Evolutionary conservation across 2,329 filamentous ascomycete species (phyloP), one percentile per base, ranked within the genome.

Genomic region (Neofusicoccum parvum): DNA sequence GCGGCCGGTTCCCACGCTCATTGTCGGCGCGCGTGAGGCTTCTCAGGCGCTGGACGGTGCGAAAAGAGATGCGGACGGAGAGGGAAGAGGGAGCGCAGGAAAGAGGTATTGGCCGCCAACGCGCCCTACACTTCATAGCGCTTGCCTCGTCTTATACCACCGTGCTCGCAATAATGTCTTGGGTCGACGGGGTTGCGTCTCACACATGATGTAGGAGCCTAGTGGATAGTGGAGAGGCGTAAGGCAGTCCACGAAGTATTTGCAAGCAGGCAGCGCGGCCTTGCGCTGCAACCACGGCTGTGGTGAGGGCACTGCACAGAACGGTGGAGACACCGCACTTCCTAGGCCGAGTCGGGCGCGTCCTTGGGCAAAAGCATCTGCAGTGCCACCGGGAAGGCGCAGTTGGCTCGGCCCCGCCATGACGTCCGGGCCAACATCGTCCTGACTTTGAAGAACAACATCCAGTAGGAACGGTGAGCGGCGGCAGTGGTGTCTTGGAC

Each of bases 121-220:
- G 17, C 48, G 43, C 10, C 43, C 23, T 46, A 15, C 5, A 7
- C 3, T 23, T 7, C 9, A 37, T 48, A 10, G 56, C 32, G 23
- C 56, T 32, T 60, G 43, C 56, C 41, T 15, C 12, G 37, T 60
- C 56, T 60, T 60, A 60, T 60, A 60, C n/a, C n/a, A 32, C 20
- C 23, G 7, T 34, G 20, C 32, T 45, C 20, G 54, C 41, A 60
- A 32, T 34, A 15, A 32, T 37, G 27, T 37, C 5, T 17, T 23
- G 45, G n/a, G n/a, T n/a, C 6, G 7, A 48, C 56, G 36, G 32
- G 15, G n/a, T 15, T 23, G 3, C 27, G 23, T 58, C 56, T 48
- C 41, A 60, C 43, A 23, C 56, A 5, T 15, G 41, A 10, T n/a
- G 56, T 60, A 48, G 56, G 56, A 60, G 43, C 27, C 43, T 48